Evolutionary conservation across 1,139 yeast species (phyloP), one percentile per base, ranked within the genome.

Genomic region (Magnusiomyces ingens): DNA sequence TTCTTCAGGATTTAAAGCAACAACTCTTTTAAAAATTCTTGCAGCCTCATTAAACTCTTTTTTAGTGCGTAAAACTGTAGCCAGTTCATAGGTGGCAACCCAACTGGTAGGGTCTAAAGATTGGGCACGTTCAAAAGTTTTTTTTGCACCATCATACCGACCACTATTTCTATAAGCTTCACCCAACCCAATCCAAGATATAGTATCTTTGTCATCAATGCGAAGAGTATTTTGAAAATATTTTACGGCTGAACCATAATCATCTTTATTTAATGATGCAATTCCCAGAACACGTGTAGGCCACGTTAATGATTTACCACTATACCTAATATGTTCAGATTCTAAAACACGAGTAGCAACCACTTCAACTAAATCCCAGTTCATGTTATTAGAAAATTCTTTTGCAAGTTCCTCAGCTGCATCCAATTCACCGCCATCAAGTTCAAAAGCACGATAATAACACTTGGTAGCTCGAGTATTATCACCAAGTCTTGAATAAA

Each of bases 111-210:
- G 74, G 38, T 79, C 78, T 17, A 86, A 61, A 22, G 75, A 72
- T 44, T 79, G 64, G 0, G 93, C 89, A 57, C 82, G 82, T 42
- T 73, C 75, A 62, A 90, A 87, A 1, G 94, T 97, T 65, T 86
- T 90, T 8, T 79, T 76, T 0, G 96, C 89, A 1, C 98, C 95
- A 56, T 86, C 93, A 49, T 84, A 73, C 58, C 96, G 77, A 4
- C 99, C 99, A 68, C 95, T 81, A 47, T 82, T 80, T 55, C 78
- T 75, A 66, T 93, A 93, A 0, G 97, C 94, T 67, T 94, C 99
- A 19, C 99, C 99, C 41, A 93, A 73, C 0, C 97, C 97, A 26
- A 86, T 75, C 98, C 98, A 91, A 12, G 96, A 84, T 60, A 86
- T 84, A 8, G 78, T 68, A 68, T 93, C 97, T 55, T 67, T 64